Percentiles rank a stretch among this genome's conserved stretches.
Evolutionary conservation across 805 yeast genomes (phyloP).

Genomic region (Nakazawaea ishiwadae): DNA sequence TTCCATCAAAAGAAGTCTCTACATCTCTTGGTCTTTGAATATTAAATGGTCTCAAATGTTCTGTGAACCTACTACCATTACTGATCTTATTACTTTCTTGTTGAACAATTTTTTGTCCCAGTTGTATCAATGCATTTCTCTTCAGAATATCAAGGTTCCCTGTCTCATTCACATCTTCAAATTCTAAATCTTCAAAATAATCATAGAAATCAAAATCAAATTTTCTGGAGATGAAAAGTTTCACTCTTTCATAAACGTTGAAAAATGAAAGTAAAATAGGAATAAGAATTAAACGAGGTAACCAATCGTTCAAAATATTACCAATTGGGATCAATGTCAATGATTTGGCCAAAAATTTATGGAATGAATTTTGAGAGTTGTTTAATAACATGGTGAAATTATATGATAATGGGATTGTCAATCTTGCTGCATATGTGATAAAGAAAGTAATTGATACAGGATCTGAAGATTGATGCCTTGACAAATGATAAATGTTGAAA

Average conservation of each 20-base stretch:
- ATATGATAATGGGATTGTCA: slow-evolving; percentile 78
- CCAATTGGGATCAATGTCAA: slow-evolving; percentile 75
- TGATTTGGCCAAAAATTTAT: slow-evolving; percentile 69
- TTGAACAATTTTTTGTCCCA: slow-evolving; percentile 8
- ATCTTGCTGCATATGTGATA: slow-evolving; percentile 73
- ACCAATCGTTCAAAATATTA: slow-evolving; percentile 61
- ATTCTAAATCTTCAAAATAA: slow-evolving; percentile 26
- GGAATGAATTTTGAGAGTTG: slow-evolving; percentile 42
- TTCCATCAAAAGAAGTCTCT: neutral
- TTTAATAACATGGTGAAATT: slow-evolving; percentile 65
- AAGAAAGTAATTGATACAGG: slow-evolving; percentile 73
- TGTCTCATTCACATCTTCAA: slow-evolving; percentile 16
- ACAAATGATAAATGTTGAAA: slow-evolving; percentile 70
- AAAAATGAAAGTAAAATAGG: slow-evolving; percentile 64
- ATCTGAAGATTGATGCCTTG: slow-evolving; percentile 63
- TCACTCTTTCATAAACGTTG: slow-evolving; percentile 62
- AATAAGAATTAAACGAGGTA: slow-evolving; percentile 72
- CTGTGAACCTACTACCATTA: neutral
- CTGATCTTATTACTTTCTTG: slow-evolving; percentile 11
- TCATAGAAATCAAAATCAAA: slow-evolving; percentile 24
- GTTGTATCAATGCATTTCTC: slow-evolving; percentile 10
- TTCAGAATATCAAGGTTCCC: slow-evolving; percentile 11
- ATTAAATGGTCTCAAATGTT: slow-evolving; percentile 8
- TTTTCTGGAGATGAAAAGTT: slow-evolving; percentile 25
- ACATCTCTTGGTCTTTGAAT: slow-evolving; percentile 6